Conservation (phyloP, 371 early-diverging fungal genomes). For the Syncephalastrum sp. region DNA sequence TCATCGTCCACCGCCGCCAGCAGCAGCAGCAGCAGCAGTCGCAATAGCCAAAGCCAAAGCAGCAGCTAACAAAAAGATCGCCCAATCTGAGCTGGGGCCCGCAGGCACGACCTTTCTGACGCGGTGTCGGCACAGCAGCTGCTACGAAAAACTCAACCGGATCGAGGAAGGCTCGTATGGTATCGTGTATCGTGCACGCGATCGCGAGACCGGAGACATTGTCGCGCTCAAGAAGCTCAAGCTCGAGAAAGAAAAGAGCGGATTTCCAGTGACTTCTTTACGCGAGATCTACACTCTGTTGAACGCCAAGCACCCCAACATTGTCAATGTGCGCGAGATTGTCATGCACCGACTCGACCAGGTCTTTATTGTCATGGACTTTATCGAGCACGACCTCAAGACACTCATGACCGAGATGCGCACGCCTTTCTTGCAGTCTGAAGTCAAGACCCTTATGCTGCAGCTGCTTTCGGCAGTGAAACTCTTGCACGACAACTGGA, state of each 20-base stretch:
- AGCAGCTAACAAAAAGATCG: not conserved
- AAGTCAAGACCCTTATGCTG: conserved; percentile 89
- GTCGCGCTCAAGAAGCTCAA: conserved; percentile 99
- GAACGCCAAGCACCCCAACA: conserved; percentile 88
- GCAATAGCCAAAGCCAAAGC: not conserved
- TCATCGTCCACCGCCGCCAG: conserved; percentile 9
- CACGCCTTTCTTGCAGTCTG: conserved; percentile 78
- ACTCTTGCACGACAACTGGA: conserved; percentile 93
- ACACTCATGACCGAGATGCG: conserved; percentile 87
- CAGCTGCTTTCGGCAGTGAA: conserved; percentile 86
- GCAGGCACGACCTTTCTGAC: conserved; percentile 20
- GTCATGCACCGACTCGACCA: conserved; percentile 77
- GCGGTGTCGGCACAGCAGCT: conserved; percentile 77
- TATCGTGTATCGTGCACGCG: conserved; percentile 96
- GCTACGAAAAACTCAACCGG: conserved; percentile 89
- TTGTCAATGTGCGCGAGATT: conserved; percentile 94
- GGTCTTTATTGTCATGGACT: conserved; percentile 97
- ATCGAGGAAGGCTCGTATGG: conserved; percentile 99
- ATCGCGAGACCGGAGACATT: conserved; percentile 87
- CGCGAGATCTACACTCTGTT: conserved; percentile 92
- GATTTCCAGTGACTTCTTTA: conserved; percentile 93
- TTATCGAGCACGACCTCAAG: conserved; percentile 93
- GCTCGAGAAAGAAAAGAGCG: conserved; percentile 91
- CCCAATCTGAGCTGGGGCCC: conserved; percentile 2
- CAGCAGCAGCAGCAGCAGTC: conserved; percentile 6